Base-by-base conservation (phyloP, 352 stramenopile species). In the Achlya hypogyna region DNA sequence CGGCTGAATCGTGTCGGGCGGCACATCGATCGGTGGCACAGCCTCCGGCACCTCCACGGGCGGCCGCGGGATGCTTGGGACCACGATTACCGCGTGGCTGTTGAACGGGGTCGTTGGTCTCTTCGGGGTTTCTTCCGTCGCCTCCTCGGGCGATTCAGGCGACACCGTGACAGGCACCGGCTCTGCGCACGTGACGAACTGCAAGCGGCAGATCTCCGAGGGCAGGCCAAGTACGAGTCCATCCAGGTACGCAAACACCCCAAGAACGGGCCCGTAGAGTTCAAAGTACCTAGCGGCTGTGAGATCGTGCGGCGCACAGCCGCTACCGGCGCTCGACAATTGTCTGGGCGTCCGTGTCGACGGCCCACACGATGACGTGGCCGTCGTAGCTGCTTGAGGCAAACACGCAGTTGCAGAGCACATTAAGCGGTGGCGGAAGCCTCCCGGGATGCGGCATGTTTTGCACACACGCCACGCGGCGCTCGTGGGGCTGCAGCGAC, bases 261-360 rank as follows among this genome's bases (percentile, higher is more conserved):
- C 29, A n/a, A 59, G 23, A 14, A 67, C 42, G 5, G 60, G 40
- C 20, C n/a, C 60, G 32, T 58, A 43, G 20, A 67, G 51, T 34
- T 67, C 60, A 58, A 67, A 67, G 27, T 67, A 67, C 23, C 60
- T 67, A 40, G 9, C n/a, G n/a, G n/a, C n/a, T n/a, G n/a, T n/a
- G n/a, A n/a, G n/a, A n/a, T n/a, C n/a, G n/a, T n/a, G n/a, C n/a
- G n/a, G n/a, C n/a, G n/a, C n/a, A n/a, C n/a, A n/a, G n/a, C n/a
- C n/a, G n/a, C n/a, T 43, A 67, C 60, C 60, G 25, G 20, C 60
- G 60, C 25, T 67, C 60, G 20, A 43, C n/a, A 16, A 56, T 47
- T 9, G 20, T 40, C 16, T 40, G 20, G n/a, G 51, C 27, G 22
- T 51, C 10, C 12, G 16, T 18, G 49, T 67, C 60, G 14, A 67